A percentile compares a stretch with the other conserved stretches of the same genome.
These are phyloP conservation scores for Penicillium sp. DNA, from an alignment of 2,329 filamentous ascomycete genomes.

Conservation along the genomic window DNA sequence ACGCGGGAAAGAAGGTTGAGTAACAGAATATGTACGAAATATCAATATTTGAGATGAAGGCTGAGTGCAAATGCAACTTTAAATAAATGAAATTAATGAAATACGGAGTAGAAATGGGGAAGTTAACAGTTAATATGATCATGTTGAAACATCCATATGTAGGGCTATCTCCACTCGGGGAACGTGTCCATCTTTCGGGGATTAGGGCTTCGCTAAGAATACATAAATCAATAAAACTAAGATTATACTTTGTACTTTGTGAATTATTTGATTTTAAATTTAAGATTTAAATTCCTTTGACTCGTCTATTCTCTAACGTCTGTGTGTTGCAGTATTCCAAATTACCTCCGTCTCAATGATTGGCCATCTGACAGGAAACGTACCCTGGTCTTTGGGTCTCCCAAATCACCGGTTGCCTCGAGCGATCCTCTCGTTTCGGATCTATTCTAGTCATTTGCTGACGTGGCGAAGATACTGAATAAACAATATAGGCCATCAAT, in stretches of 20 bases:
- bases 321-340: slow-evolving; percentile 19
- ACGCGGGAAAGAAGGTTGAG: not conserved
- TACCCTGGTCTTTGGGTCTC: slow-evolving; percentile 26
- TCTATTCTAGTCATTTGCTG: not conserved
- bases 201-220: slow-evolving; percentile 14
- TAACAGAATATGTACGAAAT: not conserved
- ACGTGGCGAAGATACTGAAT: not conserved
- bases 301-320: slow-evolving; percentile 18
- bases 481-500: not conserved
- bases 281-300: slow-evolving; percentile 10
- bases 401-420: slow-evolving; percentile 23
- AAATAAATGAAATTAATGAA: not conserved
- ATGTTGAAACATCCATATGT: not conserved
- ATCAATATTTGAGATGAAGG: not conserved
- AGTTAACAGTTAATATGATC: no score
- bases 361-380: slow-evolving; percentile 25
- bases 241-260: not conserved
- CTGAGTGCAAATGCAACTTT: not conserved
- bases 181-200: slow-evolving; percentile 17
- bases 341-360: slow-evolving; percentile 15
- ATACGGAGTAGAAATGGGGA: not conserved
- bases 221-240: slow-evolving; percentile 2
- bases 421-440: slow-evolving; percentile 15
- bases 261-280: slow-evolving; percentile 5
- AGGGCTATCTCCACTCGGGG: slow-evolving; percentile 8